Evolutionary conservation across 441 rosid genomes (phyloP), one percentile per base, ranked within the genome.

Genomic region (Melastoma candidum): DNA sequence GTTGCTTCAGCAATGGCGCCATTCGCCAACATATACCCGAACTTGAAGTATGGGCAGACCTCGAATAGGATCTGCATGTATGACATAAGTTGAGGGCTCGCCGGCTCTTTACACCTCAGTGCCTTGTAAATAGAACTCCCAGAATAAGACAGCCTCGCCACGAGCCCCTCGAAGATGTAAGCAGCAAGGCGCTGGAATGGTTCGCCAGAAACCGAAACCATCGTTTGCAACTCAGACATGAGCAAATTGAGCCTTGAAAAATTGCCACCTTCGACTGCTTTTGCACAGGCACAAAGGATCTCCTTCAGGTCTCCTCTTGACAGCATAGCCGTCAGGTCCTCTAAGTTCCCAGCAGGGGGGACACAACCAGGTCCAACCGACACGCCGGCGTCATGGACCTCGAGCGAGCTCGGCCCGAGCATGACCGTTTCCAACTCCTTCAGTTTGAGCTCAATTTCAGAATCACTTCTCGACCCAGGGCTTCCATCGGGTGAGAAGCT

Each of bases 1-100:
- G 82, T 71, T 47, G 95, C 96, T 61, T 92, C 96, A 10, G 98
- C 96, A 43, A 88, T 88, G 17, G 95, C 96, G 51, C 98, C 95
- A 9, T 92, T 92, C 1, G 97, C 98, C 1, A 95, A 87, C 76
- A 85, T 70, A 53, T 85, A 84, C 29, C 94, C 98, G 22, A 92
- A 92, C 68, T 92, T 92, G 80, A 92, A 85, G 66, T 92, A 85
- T 0, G 98, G 98, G 63, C 98, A 92, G 58, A 80, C 71, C 64
- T 92, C 98, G 29, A 79, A 88, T 26, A 92, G 80, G 55, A 80
- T 50, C 49, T 85, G 95, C 98, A 87, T 87, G 63, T 87, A 87
- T 3, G 98, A 79, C 24, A 87, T 70, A 57, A 92, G 84, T 41
- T 87, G 84, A 44, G 71, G 67, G 71, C 96, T 63, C 0, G 82